Evolutionary conservation across 2,329 filamentous ascomycete genomes (phyloP), one percentile per base, ranked within the genome.

Genomic region (Spiromastix sp.): DNA sequence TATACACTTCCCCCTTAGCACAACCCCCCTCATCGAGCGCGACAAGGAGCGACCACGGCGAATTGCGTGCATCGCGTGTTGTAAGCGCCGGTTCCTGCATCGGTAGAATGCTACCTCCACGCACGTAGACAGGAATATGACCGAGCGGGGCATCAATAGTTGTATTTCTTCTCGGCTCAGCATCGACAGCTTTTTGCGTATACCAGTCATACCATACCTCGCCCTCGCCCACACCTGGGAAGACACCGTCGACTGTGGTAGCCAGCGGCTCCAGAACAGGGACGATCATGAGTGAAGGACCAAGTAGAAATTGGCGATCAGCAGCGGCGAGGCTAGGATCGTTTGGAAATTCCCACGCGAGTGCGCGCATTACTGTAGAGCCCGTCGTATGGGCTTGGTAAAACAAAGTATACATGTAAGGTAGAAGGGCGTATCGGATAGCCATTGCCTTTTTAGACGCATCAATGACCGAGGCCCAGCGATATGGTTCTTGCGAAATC

Each of bases 181-280:
- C 70, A 11, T 62, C 49, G 3, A 84, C 63, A 0, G 64, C 65
- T 0, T 66, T 67, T 33, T 76, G 72, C n/a, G 71, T 80, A 55
- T 85, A 85, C 80, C 81, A 87, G 53, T 87, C 81, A 48, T 85
- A 87, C 77, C 81, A 87, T 2, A 75, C 55, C 26, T 74, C 71
- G 2, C 66, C 76, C 1, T 68, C 56, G 2, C 67, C 66, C 2
- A 76, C 55, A 5, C 80, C 80, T 0, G 81, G 81, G 54, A 86
- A 85, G 3, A 84, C 71, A 18, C 77, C 81, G 17, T 72, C 61
- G 5, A 84, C 79, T 2, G 66, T 71, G 12, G 72, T 71, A 5
- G 72, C 76, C 42, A 77, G 75, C 3, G 67, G 71, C 2, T 51
- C 53, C 3, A 85, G 68, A 0, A 80, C 79, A 0, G 81, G 81